Evolutionary conservation across 1,284 basidiomycete species (phyloP), one percentile per base, ranked within the genome.

Genomic region (Austroboletus olivaceoglutinosus): DNA sequence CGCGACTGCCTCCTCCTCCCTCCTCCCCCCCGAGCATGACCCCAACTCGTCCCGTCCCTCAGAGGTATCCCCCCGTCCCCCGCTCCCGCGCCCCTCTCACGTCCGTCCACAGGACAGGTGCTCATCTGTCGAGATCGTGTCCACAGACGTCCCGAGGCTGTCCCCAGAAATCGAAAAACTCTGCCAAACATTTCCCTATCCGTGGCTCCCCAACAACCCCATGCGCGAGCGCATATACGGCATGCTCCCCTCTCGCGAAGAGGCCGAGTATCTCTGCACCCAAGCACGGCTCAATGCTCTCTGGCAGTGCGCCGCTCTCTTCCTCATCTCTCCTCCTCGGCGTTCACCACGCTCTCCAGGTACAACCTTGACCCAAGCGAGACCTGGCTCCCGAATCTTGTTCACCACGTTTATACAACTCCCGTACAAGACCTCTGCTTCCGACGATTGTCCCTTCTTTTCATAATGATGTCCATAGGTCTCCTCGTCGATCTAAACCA

Each of bases 391-490:
- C 78, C 82, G 38, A 83, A 85, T 61, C 71, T 85, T 31, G 64
- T 86, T 7, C 79, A 83, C 59, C 82, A 85, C 61, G 80, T 83
- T 53, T 86, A 86, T 63, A 74, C 74, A 18, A 77, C 74, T 2
- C 73, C 75, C 25, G 73, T 82, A 33, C 70, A 77, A 57, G 74
- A 78, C 30, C 71, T 86, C 47, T 79, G 78, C 55, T 83, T 85
- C 38, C 73, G 82, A 57, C 73, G 83, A 27, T 73, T 86, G 3
- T 80, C 83, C 5, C 72, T 86, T 21, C 71, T 86, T 40, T 74
- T 86, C 53, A 83, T 86, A 73, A 75, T 87, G 54, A 75, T 87
- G 45, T 81, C 85, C 18, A 83, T 87, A 45, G 85, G 85, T 22
- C 77, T 77, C 13, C 71, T 82, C 15, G 83, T 86, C 37, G 84